phyloP scores from a whole-genome alignment of 2,329 filamentous ascomycete genomes.

The Beauveria rudraprayagi region DNA sequence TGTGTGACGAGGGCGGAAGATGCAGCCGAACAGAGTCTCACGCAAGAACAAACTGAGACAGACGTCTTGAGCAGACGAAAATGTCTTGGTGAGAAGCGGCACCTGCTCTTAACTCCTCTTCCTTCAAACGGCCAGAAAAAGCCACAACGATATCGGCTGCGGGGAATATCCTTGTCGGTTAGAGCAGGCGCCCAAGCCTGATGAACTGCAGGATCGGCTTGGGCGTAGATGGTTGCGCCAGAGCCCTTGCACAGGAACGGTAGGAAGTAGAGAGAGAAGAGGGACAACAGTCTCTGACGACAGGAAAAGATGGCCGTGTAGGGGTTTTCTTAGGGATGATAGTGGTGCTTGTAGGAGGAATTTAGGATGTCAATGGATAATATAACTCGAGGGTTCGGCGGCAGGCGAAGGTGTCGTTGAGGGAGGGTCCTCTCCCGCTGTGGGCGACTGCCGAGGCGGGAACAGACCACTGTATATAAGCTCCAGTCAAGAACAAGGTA shows the following conservation, averaged over 20 bases:
- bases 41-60: neutral
- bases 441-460: neutral
- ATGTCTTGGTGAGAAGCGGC: neutral
- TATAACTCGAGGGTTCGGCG: neutral
- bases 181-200: neutral
- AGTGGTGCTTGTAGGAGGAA: neutral
- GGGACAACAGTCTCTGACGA: too few relatives aligned
- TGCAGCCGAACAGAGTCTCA: neutral
- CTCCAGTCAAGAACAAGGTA: neutral
- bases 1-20: neutral
- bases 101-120: neutral
- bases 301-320: neutral
- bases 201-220: neutral
- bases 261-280: neutral
- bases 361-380: neutral
- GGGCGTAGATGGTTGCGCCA: too few relatives aligned
- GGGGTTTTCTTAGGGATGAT: neutral
- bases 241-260: neutral
- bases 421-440: neutral
- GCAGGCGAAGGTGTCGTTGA: slow-evolving; percentile 1
- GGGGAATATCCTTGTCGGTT: slow-evolving; percentile 2
- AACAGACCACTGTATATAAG: neutral
- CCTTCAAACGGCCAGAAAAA: neutral
- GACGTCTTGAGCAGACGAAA: neutral
- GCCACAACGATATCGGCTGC: slow-evolving; percentile 4